Base-by-base conservation (phyloP, 148 eudicot species). In the Diospyros kaki region DNA sequence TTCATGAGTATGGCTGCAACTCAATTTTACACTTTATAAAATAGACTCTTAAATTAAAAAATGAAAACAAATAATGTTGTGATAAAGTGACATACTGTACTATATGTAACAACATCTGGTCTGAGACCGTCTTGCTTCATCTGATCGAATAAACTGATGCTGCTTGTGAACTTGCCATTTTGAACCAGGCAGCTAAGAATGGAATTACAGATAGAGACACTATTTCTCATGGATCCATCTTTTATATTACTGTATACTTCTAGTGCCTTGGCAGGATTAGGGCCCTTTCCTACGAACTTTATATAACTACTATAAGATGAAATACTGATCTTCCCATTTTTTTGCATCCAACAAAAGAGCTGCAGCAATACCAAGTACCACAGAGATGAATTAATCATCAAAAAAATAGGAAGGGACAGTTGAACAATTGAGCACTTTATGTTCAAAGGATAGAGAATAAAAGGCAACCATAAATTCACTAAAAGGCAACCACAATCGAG, bases 301-400 rank as follows among this genome's bases (percentile, higher is more conserved):
- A 93, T 87, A 70, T 91, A 93, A 81, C 91, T 91, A 79, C 98
- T 93, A 83, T 93, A 93, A 64, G 98, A 86, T 41, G 94, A 88
- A 83, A 66, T 15, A 76, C 78, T 91, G 67, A 88, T 82, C 82
- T 82, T 88, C 73, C 84, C 92, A 60, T 88, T 83, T 76, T 73
- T 83, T 69, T 80, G 87, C 98, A 93, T 93, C 98, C 98, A 93
- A 82, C 84, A 83, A 88, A 93, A 93, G 55, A 91, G 86, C 98
- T 93, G 97, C 85, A 81, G 55, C 14, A 63, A 15, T 28, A 18
- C 41, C 51, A 60, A 18, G 44, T 66, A 46, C 73, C 46, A 1
- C 40, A 14, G 54, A 13, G 48, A 75, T 66, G 43, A 69, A 60
- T 45, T 67, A 64, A 65, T 12, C 17, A 42, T 38, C 42, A 28